phyloP scores from a whole-genome alignment of 164 flowering plant genomes.

The Amborella trichopoda region DNA sequence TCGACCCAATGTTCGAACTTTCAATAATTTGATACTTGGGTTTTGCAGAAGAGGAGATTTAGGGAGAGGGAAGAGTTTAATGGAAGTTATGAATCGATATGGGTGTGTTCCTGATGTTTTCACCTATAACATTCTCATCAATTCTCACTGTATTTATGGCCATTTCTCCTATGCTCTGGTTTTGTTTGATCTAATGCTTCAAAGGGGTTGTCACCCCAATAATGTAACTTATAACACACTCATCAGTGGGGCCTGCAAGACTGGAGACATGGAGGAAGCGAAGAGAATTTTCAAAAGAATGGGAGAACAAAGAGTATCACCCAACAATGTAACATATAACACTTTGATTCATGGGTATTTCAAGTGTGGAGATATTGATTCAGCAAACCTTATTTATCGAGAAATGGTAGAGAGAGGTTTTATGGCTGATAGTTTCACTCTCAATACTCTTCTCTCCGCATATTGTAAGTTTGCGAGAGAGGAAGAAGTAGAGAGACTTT shows the following conservation, averaged over 20 bases:
- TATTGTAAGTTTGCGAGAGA: conserved; percentile 47
- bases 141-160: conserved; percentile 50
- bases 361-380: conserved; percentile 56
- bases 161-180: conserved; percentile 28
- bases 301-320: conserved; percentile 30
- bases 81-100: conserved; percentile 55
- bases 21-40: conserved; percentile 54
- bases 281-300: conserved; percentile 38
- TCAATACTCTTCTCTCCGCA: conserved; percentile 60
- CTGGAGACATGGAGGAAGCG: conserved; percentile 66
- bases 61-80: conserved; percentile 44
- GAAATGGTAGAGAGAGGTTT: conserved; percentile 61
- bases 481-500: conserved; percentile 40
- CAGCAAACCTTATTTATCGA: conserved; percentile 40
- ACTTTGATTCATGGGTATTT: conserved; percentile 68
- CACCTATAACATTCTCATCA: conserved; percentile 63
- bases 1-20: conserved; percentile 29
- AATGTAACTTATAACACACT: conserved; percentile 44
- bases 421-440: conserved; percentile 58
- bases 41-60: conserved; percentile 60
- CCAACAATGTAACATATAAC: conserved; percentile 43
- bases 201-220: conserved; percentile 45
- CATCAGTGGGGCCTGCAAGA: conserved; percentile 59
- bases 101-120: conserved; percentile 41
- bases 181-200: conserved; percentile 45